phyloP scores from a whole-genome alignment of 139 green algal species.

The Closterium sp. region DNA sequence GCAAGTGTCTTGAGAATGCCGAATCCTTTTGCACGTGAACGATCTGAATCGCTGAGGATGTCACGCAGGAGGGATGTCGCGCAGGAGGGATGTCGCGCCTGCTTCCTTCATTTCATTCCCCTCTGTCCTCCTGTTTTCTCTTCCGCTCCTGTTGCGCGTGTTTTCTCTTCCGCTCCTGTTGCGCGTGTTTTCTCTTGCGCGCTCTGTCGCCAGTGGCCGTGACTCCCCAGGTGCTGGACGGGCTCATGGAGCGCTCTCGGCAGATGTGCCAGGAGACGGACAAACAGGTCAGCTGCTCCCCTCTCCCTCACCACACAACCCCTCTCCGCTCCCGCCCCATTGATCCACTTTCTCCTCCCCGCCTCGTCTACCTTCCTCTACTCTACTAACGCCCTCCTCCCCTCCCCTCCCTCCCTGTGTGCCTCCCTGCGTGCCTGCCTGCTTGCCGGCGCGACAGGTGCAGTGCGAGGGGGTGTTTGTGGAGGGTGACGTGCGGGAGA shows the following conservation, averaged over 20 bases:
- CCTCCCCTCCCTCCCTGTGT: no score
- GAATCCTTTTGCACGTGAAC: neutral
- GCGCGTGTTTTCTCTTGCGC: no score
- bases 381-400: no score
- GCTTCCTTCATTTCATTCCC: neutral
- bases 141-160: neutral
- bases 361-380: neutral
- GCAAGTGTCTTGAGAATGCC: neutral
- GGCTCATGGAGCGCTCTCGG: neutral
- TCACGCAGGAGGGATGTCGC: neutral
- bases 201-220: neutral
- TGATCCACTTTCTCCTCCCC: neutral
- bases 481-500: neutral
- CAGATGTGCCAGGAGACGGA: neutral
- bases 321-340: no score
- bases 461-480: neutral
- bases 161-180: neutral
- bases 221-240: neutral
- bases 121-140: neutral
- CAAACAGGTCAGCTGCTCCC: neutral
- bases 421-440: neutral
- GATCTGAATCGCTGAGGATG: neutral
- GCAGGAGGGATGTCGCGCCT: no score
- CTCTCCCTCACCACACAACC: no score
- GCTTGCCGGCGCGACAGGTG: neutral